Base-by-base conservation (phyloP, 176 grass and related monocot species). In the Ampelocalamus luodianensis region DNA sequence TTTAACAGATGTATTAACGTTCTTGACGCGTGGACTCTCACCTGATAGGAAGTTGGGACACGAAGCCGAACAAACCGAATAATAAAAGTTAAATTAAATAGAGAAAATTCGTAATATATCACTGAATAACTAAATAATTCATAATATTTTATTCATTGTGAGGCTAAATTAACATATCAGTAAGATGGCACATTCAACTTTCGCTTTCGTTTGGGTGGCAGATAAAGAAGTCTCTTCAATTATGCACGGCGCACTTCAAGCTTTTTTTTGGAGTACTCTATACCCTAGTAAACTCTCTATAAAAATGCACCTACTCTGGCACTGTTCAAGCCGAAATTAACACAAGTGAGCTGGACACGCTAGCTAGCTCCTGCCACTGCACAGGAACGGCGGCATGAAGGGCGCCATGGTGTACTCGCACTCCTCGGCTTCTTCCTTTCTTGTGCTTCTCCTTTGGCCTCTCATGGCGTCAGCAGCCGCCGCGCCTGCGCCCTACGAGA, bases 361-460 rank as follows among this genome's bases (percentile, higher is more conserved):
- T 34, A 34, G 32, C 32, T 34, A 4, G 59, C 18, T 60, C 59
- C 61, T 79, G 24, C 34, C 36, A 76, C 32, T 23, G 14, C 56
- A 45, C 23, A 32, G 23, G 6, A 58, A 78, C 59, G 58, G 46
- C 56, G 39, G 7, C 26, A 0, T 18, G 78, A 67, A 29, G 48
- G 32, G 32, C 32, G 62, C 78, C 61, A 80, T 68, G 60, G 77
- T 17, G 63, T 80, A 38, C 78, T 38, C 26, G 12, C 23, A 18
- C 43, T 49, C 32, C 29, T 53, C 18, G 7, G 42, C 42, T 13
- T 29, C 50, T 46, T 77, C 61, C 24, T 43, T 70, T 12, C 53
- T 85, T 23, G 43, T 2, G 36, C 83, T 86, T 38, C 12, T 85
- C n/a, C 44, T 83, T 10, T 46, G 23, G 74, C 73, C 68, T 71